Evolutionary conservation across 176 grass and related monocot species (phyloP), one percentile per base, ranked within the genome.

Genomic region (Oryza meridionalis): DNA sequence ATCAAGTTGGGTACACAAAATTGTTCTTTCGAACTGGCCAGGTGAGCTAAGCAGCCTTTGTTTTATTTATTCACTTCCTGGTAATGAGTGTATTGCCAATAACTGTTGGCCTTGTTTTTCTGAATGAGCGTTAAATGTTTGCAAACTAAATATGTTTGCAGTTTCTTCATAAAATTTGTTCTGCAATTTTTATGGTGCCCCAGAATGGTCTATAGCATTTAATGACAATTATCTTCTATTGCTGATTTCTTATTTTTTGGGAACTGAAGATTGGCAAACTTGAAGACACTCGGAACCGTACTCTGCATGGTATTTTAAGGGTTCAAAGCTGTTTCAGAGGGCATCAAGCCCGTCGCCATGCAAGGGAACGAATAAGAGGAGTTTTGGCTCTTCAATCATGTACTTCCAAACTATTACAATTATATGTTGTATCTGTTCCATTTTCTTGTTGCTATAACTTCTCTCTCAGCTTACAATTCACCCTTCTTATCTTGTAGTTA

Each of bases 1-100:
- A 98, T 84, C 96, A 98, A 94, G 91, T 98, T 92, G 96, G 96
- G 77, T 98, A 95, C 80, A 95, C 96, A 82, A 98, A 95, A 38
- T 92, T 98, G 50, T 98, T 98, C 85, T 99, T 99, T 84, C 87
- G 96, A 76, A 99, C 93, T 62, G 96, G 96, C 47, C 96, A 99
- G 91, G 96, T 99, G 50, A 90, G 91, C 65, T 29, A 75, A 75
- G 26, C 40, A 44, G 8, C 24, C 14, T 35, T 81, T 32, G 24
- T 77, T 49, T 51, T 69, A 40, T 85, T 85, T 75, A 46, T 77
- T 61, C 29, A 78, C 0, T 55, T 58, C 49, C 46, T 79, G 44
- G 65, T 33, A 76, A 45, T 80, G 32, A 38, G 6, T 27, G 44
- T 37, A 25, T 37, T 78, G 12, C n/a, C 69, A 68, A 50, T 61